These are phyloP conservation scores for Niveomyces coronatus DNA, from an alignment of 2,329 filamentous ascomycete genomes.

Conservation along the genomic window DNA sequence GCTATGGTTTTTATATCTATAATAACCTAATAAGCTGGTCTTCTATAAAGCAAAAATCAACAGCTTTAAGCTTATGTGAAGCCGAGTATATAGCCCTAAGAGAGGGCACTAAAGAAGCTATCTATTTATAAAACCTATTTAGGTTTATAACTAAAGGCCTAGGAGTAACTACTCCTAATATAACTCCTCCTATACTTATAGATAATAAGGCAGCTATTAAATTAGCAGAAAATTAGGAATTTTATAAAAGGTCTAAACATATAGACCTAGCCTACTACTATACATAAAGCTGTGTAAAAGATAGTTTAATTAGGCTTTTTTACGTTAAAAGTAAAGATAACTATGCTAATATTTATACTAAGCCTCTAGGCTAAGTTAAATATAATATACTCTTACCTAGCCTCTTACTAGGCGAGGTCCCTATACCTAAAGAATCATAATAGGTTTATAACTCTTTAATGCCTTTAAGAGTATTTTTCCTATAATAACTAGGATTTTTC, in stretches of 20 bases:
- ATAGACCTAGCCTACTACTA: conserved; percentile 1
- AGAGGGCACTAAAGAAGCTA: background rate
- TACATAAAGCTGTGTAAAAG: background rate
- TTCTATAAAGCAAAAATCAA: conserved; percentile 3
- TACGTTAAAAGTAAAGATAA: background rate
- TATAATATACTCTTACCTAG: background rate
- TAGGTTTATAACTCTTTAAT: too few relatives aligned
- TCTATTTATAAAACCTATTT: background rate
- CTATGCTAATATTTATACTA: background rate
- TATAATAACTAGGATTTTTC: too few relatives aligned
- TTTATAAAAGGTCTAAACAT: background rate
- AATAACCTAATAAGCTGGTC: background rate
- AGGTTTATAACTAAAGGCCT: background rate
- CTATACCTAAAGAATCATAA: too few relatives aligned
- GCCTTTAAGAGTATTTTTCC: too few relatives aligned
- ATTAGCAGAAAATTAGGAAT: background rate
- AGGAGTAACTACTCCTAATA: background rate
- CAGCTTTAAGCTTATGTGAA: background rate
- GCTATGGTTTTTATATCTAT: conserved; percentile 1
- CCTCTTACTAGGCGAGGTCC: too few relatives aligned
- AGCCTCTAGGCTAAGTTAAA: background rate
- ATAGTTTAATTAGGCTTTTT: background rate
- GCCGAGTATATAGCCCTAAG: conserved; percentile 2
- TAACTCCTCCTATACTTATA: background rate
- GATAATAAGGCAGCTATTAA: background rate